Evolutionary conservation across 2,329 filamentous ascomycete genomes (phyloP), one percentile per base, ranked within the genome.

Genomic region (Pestalotiopsis sp.): DNA sequence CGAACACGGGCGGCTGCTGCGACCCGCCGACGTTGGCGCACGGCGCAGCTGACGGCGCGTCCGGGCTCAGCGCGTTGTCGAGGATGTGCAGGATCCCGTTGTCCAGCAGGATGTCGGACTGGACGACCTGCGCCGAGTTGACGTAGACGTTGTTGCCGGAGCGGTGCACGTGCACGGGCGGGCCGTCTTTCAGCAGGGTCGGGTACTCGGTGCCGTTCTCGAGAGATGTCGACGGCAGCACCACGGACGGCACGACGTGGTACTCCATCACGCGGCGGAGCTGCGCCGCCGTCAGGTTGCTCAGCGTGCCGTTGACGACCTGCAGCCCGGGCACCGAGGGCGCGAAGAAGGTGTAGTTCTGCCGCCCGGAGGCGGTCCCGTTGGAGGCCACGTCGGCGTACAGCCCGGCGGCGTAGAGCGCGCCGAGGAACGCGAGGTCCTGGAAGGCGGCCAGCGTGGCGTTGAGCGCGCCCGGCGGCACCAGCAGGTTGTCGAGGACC

Each of bases 1-100:
- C 61, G 63, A 77, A 81, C 0, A 76, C 80, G 4, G 82, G 79
- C 12, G 74, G 71, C 52, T 83, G 79, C 56, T 83, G 79, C 57
- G 27, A 27, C 20, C 56, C 56, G 27, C 73, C 74, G 1, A 77
- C 70, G 3, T 74, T 76, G 6, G 81, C 79, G 61, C 85, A 77
- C 0, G 83, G 84, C 20, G 72, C 70, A 3, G 75, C 77, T 2
- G 72, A 72, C 14, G 78, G 68, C 3, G 75, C 79, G 49, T 82
- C 75, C 1, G 83, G 84, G 73, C 84, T 86, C 38, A 87, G 77
- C 7, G 86, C 83, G 68, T 81, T 82, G 74, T 90, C 87, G 68
- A 90, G 82, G 59, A 90, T 80, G 75, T 90, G 88, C 23, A 89
- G 77, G 63, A 90, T 86, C 52, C 88, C 88, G 73, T 89, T 89